Base-by-base conservation (phyloP, 2,329 filamentous ascomycete species). In the Fusarium sp. region DNA sequence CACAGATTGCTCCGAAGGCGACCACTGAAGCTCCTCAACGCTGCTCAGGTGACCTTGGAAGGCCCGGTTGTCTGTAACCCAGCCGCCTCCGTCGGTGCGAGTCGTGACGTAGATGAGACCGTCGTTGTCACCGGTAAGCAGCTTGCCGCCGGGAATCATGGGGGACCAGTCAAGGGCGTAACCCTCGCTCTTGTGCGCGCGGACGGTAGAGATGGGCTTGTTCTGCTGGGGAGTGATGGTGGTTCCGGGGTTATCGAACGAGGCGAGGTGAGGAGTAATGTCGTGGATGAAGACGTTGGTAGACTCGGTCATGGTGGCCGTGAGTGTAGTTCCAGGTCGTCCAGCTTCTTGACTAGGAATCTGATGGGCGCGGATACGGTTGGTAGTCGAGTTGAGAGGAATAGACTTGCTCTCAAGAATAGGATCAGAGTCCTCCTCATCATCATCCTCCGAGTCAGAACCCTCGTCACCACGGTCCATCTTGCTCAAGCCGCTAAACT, bases 151-250 rank as follows among this genome's bases (percentile, higher is more conserved):
- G 0, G 93, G 88, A 49, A 92, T 86, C 7, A 73, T 71, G 1
- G 93, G 92, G 25, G 94, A 97, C 96, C 96, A 99, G 81, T 97
- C 96, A n/a, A 99, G 81, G 0, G 93, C 96, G 79, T 98, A 99
- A 53, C 96, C 96, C 83, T 99, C 96, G 11, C 89, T 83, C 82
- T 94, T 95, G 86, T 99, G 96, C 73, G 95, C 93, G 73, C 92
- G 89, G 73, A 99, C 89, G 3, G 93, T 97, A 71, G 87, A 91
- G 55, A 97, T 81, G 33, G 96, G 93, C 82, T 96, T 96, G 79
- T 93, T 95, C 77, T 97, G 92, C 75, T 92, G 89, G 2, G 93
- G 85, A 6, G 92, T 89, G 71, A 98, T 88, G 70, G 89, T 84
- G 42, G 90, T 91, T 64, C 96, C 95, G 1, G 96, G 96, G 63